A percentile compares a stretch with the other conserved stretches of the same genome.
Evolutionary conservation across 2,329 filamentous ascomycete genomes (phyloP).

Genomic region (Fusarium humuli): DNA sequence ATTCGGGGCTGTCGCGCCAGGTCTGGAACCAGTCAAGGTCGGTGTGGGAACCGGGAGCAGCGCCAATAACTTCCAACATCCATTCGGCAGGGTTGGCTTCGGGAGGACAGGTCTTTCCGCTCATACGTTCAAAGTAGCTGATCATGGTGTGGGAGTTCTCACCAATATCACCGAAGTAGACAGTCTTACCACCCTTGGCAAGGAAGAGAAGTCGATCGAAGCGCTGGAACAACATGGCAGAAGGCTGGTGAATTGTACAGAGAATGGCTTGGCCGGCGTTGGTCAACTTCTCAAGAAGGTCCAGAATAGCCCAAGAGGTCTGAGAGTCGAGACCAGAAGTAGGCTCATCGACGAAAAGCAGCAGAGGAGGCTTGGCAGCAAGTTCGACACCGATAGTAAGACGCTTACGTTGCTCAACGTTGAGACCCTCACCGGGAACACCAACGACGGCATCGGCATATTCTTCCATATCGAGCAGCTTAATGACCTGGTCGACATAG

Average conservation of each 20-base stretch:
- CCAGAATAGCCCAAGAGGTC: constrained; percentile 91
- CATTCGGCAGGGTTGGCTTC: constrained; percentile 85
- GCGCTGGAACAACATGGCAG: constrained; percentile 91
- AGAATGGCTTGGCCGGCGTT: constrained; percentile 91
- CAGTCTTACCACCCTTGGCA: constrained; percentile 78
- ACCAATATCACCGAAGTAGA: constrained; percentile 86
- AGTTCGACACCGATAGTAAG: constrained; percentile 97
- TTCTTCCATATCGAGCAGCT: constrained; percentile 87
- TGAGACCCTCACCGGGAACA: constrained; percentile 87
- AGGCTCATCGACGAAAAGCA: constrained; percentile 94
- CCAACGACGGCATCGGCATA: constrained; percentile 93
- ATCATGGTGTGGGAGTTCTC: constrained; percentile 75
- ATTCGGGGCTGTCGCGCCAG: constrained; percentile 71
- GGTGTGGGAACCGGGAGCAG: constrained; percentile 71
- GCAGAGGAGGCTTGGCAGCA: constrained; percentile 87
- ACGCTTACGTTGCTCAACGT: constrained; percentile 77
- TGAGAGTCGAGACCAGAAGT: constrained; percentile 94
- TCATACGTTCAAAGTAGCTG: constrained; percentile 80
- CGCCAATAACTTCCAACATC: constrained; percentile 75
- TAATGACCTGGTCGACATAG: constrained; percentile 92
- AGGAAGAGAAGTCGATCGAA: constrained; percentile 87
- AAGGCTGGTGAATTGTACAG: constrained; percentile 99
- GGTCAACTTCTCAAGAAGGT: constrained; percentile 88
- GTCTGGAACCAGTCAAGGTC: constrained; percentile 74
- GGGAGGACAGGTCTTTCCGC: constrained; percentile 71